Evolutionary conservation across 768 basidiomycete species (phyloP).

Genomic region (Peribolospora kevripleyi): DNA sequence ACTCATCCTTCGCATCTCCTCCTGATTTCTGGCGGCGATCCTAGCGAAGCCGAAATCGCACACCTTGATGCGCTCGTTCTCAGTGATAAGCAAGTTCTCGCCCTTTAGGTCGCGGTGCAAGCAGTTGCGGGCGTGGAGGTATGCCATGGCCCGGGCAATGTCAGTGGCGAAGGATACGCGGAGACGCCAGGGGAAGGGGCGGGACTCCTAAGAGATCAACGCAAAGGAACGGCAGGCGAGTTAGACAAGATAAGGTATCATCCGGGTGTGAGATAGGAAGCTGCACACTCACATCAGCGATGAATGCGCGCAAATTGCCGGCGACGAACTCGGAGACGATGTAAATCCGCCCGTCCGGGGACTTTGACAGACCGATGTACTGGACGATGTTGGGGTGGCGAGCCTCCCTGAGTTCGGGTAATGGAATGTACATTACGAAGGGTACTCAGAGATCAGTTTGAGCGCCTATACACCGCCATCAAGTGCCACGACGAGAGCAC

Average conservation of each 20-base stretch:
- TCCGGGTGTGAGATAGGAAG: no score
- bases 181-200: constrained; percentile 76
- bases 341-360: constrained; percentile 51
- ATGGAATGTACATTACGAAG: background rate
- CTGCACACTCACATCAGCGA: constrained; percentile 24
- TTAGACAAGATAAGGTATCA: no score
- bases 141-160: constrained; percentile 70
- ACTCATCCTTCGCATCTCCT: constrained; percentile 33
- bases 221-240: no score
- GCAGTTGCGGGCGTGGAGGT: constrained; percentile 49
- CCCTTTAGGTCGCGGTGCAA: constrained; percentile 65
- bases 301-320: constrained; percentile 66
- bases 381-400: constrained; percentile 80
- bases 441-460: constrained; percentile 1
- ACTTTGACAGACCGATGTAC: constrained; percentile 54
- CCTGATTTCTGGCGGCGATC: constrained; percentile 74
- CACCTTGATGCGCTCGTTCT: constrained; percentile 82
- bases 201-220: constrained; percentile 20
- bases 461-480: background rate
- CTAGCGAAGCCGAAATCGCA: constrained; percentile 98
- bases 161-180: constrained; percentile 87
- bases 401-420: constrained; percentile 33
- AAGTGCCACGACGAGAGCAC: background rate
- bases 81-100: constrained; percentile 84
- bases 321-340: constrained; percentile 79